Base-by-base conservation (phyloP, 2,329 filamentous ascomycete genomes). In the Chaetomiaceae sp. region DNA sequence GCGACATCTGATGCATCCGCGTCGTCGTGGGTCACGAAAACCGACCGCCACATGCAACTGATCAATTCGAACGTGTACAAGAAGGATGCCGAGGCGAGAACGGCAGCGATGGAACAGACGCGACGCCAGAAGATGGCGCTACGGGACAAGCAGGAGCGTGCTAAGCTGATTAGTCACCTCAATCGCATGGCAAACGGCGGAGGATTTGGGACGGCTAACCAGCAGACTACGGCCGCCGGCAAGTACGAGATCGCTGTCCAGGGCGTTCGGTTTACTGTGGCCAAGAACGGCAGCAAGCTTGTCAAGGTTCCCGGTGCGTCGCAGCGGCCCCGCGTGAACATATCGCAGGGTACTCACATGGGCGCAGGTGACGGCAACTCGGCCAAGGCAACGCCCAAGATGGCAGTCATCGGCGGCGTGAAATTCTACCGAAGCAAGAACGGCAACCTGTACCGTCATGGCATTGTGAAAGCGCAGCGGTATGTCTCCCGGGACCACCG, bases 401-500 rank as follows among this genome's bases (percentile, higher is more conserved):
- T 77, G 56, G 78, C 85, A 35, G 71, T 74, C 5, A 73, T 95
- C 54, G 87, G 86, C 46, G 88, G 89, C 37, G 87, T 95, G 61
- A 83, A 80, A 57, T 96, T 95, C 65, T 78, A 89, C 62, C 81
- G 90, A 58, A 95, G 88, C 68, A 95, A 92, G 66, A 86, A 85
- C 60, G 90, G 90, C 55, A 96, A 95, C 60, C 78, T 96, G 21
- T 86, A 91, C 63, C 85, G 89, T 49, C 79, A 86, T 62, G 83
- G 86, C 56, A 76, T 89, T 50, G 79, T 92, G 53, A 83, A 85
- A 65, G 83, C 83, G 56, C 86, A 88, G 68, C 84, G 81, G 87
- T 92, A 81, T 70, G 83, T 77, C 44, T 25, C 51, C 49, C 58
- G 53, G 46, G 41, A 53, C 33, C 19, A 7, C 42, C 44, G 20